Evolutionary conservation across 1,139 yeast genomes (phyloP), one percentile per base, ranked within the genome.

Genomic region (Suhomyces atakaporum): DNA sequence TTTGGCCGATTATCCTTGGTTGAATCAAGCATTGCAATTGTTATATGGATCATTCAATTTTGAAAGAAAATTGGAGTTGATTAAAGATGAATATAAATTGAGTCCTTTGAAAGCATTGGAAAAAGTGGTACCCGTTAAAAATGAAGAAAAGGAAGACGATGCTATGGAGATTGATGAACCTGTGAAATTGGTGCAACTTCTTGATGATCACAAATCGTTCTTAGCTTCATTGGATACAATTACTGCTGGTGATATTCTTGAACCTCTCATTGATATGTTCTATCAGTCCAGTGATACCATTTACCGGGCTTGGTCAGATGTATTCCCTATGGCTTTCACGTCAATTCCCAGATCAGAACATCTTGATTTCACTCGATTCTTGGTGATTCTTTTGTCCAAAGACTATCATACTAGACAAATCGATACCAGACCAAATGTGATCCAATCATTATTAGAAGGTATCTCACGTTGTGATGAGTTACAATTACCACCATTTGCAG

Each of bases 351-450:
- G 81, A 30, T 81, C 90, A 35, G 96, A 90, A 46, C 81, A 84
- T 46, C 77, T 85, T 40, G 96, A 90, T 33, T 84, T 92, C 56
- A 77, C 90, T 15, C 79, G 95, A 40, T 79, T 86, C 12, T 69
- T 92, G 49, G 88, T 89, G 12, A 76, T 84, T 1, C 66, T 94
- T 33, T 63, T 94, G 30, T 84, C 97, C 0, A 89, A 88, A 53
- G 98, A 92, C 45, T 92, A 87, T 54, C 97, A 90, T 53, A 79
- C 83, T 15, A 78, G 96, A 38, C 98, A 94, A 63, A 80, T 84
- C 31, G 95, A 88, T 44, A 74, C 80, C 43, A 77, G 94, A 39
- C 95, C 96, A 1, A 94, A 94, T 55, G 96, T 89, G 3, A 77
- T 94, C 8, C 89, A 85, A 46, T 82, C 95, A 1, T 63, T 94